These are phyloP conservation scores for Lavandula angustifolia DNA, from an alignment of 257 asterid species.

Conservation along the genomic window DNA sequence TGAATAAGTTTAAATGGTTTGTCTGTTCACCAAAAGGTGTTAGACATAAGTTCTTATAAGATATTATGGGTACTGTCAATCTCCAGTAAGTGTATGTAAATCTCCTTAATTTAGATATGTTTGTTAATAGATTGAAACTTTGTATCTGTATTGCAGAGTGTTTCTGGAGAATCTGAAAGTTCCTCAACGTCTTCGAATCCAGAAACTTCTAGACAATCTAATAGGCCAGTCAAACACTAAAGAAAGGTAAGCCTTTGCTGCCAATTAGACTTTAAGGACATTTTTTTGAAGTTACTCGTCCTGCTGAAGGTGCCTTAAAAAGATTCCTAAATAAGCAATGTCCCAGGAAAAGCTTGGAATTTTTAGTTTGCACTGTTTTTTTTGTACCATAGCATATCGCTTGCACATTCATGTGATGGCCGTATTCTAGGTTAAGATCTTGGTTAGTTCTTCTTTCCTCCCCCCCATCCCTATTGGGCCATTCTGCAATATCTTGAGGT, in stretches of 20 bases:
- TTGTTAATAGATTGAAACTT: conserved; percentile 19
- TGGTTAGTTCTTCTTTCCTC: neutral
- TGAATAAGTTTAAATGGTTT: conserved; percentile 14
- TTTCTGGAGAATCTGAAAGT: conserved; percentile 66
- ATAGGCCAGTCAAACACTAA: conserved; percentile 53
- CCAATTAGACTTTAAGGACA: conserved; percentile 10
- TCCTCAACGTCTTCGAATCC: conserved; percentile 58
- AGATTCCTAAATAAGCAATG: conserved; percentile 3
- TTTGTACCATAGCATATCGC: conserved; percentile 16
- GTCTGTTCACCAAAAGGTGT: conserved; percentile 25
- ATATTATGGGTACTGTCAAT: conserved; percentile 4
- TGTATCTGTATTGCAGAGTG: conserved; percentile 51
- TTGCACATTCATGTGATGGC: conserved; percentile 5
- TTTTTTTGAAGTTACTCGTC: neutral
- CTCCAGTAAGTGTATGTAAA: conserved; percentile 19
- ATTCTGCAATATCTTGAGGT: neutral
- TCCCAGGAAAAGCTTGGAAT: neutral
- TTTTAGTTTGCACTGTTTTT: neutral
- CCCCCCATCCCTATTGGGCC: neutral
- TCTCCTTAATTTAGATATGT: conserved; percentile 7
- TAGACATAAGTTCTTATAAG: conserved; percentile 14
- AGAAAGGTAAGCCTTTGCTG: conserved; percentile 58
- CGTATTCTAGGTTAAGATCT: neutral
- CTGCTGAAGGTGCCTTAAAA: conserved; percentile 20
- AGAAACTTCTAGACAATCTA: conserved; percentile 53